A percentile compares a stretch with the other conserved stretches of the same genome.
phyloP scores from a whole-genome alignment of 163 green algal genomes.

The Coccomyxa subellipsoidea region DNA sequence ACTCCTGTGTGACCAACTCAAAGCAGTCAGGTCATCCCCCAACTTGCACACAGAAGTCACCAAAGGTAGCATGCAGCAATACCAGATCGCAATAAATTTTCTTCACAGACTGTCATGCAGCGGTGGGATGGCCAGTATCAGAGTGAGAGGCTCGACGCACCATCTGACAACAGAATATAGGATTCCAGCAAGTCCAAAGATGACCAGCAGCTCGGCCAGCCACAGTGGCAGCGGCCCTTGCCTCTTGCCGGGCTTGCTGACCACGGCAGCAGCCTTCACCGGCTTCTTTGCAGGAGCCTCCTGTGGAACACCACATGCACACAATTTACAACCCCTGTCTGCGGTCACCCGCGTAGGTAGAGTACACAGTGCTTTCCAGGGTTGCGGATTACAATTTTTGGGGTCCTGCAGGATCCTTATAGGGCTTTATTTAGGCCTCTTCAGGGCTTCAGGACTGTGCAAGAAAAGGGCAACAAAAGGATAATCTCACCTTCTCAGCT shows the following conservation, averaged over 20 bases:
- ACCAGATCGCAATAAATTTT: too few relatives aligned
- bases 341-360: not conserved
- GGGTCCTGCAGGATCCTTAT: not conserved
- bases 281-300: not conserved
- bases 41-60: not conserved
- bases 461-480: not conserved
- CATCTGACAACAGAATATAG: not conserved
- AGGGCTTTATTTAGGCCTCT: too few relatives aligned
- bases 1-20: not conserved
- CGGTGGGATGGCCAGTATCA: too few relatives aligned
- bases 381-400: not conserved
- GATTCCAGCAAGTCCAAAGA: not conserved
- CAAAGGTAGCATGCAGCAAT: not conserved
- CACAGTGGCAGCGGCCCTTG: slow-evolving; percentile 19
- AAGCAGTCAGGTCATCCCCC: not conserved
- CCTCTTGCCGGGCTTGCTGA: slow-evolving; percentile 13
- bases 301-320: not conserved
- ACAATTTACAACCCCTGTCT: not conserved
- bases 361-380: not conserved
- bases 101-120: too few relatives aligned
- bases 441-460: not conserved
- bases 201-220: slow-evolving; percentile 20
- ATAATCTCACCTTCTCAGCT: not conserved
- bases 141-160: not conserved
- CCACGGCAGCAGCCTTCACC: not conserved